Evolutionary conservation across 768 basidiomycete species (phyloP), one percentile per base, ranked within the genome.

Genomic region (Myochromella boudieri): DNA sequence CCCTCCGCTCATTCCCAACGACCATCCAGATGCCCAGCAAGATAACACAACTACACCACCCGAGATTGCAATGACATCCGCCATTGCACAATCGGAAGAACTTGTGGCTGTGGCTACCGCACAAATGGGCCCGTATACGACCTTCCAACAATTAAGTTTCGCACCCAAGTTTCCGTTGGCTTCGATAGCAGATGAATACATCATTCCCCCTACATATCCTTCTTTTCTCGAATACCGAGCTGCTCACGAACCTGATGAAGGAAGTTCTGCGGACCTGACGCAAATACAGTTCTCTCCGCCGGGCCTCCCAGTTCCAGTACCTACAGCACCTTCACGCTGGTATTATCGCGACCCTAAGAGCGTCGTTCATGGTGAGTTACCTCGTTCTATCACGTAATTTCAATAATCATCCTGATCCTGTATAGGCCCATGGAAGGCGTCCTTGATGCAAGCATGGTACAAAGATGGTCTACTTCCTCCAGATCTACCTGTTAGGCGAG

Each of bases 121-220:
- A 6, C 82, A 85, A 46, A 81, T 84, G 66, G 87, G 89, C 15
- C 82, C 91, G 24, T 95, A 94, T 62, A 91, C 88, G 15, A 94
- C 91, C 6, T 95, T 95, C 69, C 93, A 94, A 60, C 92, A 95
- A 67, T 70, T 95, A 12, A 76, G 74, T 6, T 94, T 91, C 58
- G 80, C 93, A 3, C 92, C 92, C 8, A 84, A 78, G 41, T 91
- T 95, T 57, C 92, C 92, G n/a, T 72, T 94, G 44, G 87, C 87
- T 21, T 80, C 87, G 0, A 88, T 95, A 44, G 87, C 91, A 22
- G 89, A 94, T 58, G 90, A 93, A 32, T 95, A 90, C 64, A 80
- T 91, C 47, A 95, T 95, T 42, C 92, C 92, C 6, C 92, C 92
- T 1, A 91, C 91, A 50, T 95, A 95, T 66, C 78, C 83, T 10